Evolutionary conservation across 2,329 filamentous ascomycete species (phyloP), one percentile per base, ranked within the genome.

Genomic region (Verticillium isaacii): DNA sequence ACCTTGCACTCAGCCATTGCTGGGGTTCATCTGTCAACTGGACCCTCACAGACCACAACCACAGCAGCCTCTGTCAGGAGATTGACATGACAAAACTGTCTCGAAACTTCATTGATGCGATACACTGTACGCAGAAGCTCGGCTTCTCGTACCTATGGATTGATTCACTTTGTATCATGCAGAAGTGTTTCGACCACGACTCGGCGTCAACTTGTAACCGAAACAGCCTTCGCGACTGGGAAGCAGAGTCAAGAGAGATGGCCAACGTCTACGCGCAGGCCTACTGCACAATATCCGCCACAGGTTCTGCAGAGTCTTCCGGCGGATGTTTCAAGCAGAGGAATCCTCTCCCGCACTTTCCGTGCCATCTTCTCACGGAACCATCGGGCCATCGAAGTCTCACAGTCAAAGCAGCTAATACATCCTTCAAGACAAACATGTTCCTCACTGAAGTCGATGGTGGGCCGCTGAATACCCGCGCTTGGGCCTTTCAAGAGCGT

Each of bases 151-250:
- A 39, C 7, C 19, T 58, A 5, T 58, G 56, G 56, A 59, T 59
- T 5, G 58, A 59, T 12, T 59, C 50, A 3, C 41, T 59, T 6
- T 59, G 58, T 29, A 59, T 59, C 32, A 54, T 55, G 37, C 58
- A 59, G 19, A 39, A 39, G 11, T 32, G 41, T 19, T 32, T 52
- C 14, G 25, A n/a, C 19, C 37, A 59, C 19, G 45, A 52, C 19
- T 8, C 55, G 8, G 12, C 55, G 5, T 57, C 55, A 14, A 8
- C 12, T 15, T 57, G 55, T 15, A 34, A 57, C 23, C 55, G 32
- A 1, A 15, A 15, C 9, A 57, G 55, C 23, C 55, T 57, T 3
- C 34, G 23, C 4, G 32, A 57, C 55, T 37, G 55, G 55, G 55
- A 57, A 19, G 8, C 32, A 11, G 55, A 57, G n/a, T 32, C 55